These are phyloP conservation scores for Colletotrichum spinosum DNA, from an alignment of 2,329 filamentous ascomycete genomes.

Conservation along the genomic window DNA sequence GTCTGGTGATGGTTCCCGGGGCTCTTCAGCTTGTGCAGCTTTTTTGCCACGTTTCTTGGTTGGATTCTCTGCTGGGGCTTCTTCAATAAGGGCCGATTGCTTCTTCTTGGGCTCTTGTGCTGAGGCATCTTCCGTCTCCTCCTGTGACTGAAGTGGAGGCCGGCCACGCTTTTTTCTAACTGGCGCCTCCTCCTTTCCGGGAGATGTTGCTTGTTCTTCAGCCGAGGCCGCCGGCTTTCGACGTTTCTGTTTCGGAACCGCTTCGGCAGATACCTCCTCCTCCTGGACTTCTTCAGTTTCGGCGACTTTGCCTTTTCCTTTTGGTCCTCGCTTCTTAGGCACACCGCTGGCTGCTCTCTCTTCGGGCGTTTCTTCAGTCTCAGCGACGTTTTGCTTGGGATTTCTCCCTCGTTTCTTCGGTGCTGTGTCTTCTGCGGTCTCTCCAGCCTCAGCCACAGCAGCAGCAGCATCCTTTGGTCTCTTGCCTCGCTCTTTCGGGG, in stretches of 20 bases:
- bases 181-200: slow-evolving; percentile 10
- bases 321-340: slow-evolving; percentile 19
- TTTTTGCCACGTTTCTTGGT: slow-evolving; percentile 21
- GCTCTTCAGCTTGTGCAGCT: slow-evolving; percentile 19
- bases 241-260: slow-evolving; percentile 35
- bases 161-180: slow-evolving; percentile 20
- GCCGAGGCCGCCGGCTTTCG: slow-evolving; percentile 37
- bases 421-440: slow-evolving; percentile 16
- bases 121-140: slow-evolving; percentile 21
- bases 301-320: slow-evolving; percentile 15
- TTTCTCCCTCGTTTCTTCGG: slow-evolving; percentile 14
- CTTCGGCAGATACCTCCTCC: slow-evolving; percentile 26
- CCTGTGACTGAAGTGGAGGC: slow-evolving; percentile 24
- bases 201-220: slow-evolving; percentile 32
- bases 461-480: no score
- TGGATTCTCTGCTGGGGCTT: slow-evolving; percentile 3
- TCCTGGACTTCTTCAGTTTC: slow-evolving; percentile 5
- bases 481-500: no score
- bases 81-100: slow-evolving; percentile 2
- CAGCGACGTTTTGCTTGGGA: slow-evolving; percentile 1
- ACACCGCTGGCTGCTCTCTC: slow-evolving; percentile 23
- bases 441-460: no score
- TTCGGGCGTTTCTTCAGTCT: slow-evolving; percentile 2
- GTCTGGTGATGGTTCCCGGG: slow-evolving; percentile 22
- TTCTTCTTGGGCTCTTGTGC: slow-evolving; percentile 3